phyloP scores from a whole-genome alignment of 805 yeast species.

The Candida manassasensis region DNA sequence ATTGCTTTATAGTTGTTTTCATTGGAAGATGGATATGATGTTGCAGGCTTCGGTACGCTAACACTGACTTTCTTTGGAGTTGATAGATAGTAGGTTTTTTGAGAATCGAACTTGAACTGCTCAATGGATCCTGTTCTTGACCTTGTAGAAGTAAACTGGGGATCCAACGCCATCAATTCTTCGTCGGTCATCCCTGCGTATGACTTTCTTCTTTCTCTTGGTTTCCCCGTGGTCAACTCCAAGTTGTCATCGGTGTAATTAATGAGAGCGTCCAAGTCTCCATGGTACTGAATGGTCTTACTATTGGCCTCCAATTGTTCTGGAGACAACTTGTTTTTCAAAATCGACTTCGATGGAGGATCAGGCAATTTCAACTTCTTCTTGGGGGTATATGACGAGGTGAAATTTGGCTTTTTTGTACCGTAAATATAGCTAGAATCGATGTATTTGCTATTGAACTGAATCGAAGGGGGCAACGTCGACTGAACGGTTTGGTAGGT shows the following conservation, averaged over 20 bases:
- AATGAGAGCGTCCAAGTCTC: conserved; percentile 7
- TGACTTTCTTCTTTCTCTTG: conserved; percentile 34
- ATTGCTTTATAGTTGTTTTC: conserved; percentile 36
- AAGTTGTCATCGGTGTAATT: conserved; percentile 3
- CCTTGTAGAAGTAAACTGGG: conserved; percentile 40
- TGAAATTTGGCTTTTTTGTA: conserved; percentile 7
- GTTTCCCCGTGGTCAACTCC: conserved; percentile 5
- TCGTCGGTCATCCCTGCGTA: conserved; percentile 50
- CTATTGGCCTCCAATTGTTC: conserved; percentile 19
- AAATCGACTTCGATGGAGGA: conserved; percentile 35
- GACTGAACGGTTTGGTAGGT: conserved; percentile 1
- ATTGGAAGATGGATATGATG: conserved; percentile 25
- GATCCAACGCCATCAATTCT: conserved; percentile 51
- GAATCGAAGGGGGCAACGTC: neutral
- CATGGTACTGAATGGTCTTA: conserved; percentile 17
- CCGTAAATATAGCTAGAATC: conserved; percentile 20
- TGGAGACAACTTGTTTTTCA: conserved; percentile 32
- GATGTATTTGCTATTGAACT: conserved; percentile 5
- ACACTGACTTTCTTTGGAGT: conserved; percentile 10
- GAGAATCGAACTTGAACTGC: conserved; percentile 42
- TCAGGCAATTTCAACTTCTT: conserved; percentile 16
- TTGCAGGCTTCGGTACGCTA: conserved; percentile 5
- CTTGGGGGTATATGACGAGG: conserved; percentile 15
- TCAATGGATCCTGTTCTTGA: conserved; percentile 36
- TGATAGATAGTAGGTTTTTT: conserved; percentile 25